These are phyloP conservation scores for Scheffersomyces lignicola DNA, from an alignment of 1,139 yeast genomes.

Conservation along the genomic window DNA sequence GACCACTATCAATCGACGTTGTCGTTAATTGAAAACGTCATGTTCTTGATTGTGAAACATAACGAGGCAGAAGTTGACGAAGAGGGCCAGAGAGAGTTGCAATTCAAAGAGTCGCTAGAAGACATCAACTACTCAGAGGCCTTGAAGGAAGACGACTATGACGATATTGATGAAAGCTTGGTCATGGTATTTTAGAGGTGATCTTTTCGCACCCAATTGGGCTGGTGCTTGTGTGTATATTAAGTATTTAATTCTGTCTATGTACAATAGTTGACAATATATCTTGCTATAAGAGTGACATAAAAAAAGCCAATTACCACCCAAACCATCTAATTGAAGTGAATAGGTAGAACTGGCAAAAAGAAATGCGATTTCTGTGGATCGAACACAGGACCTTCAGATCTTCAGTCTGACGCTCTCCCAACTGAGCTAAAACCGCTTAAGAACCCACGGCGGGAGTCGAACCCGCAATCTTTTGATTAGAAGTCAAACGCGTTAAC, in stretches of 20 bases:
- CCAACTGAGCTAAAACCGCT: slow-evolving; percentile 83
- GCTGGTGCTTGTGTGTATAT: background rate
- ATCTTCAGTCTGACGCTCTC: slow-evolving; percentile 90
- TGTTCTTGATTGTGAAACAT: slow-evolving; percentile 21
- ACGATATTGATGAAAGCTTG: slow-evolving; percentile 11
- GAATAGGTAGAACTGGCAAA: slow-evolving; percentile 10
- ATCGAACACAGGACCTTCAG: slow-evolving; percentile 60
- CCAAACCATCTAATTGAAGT: no score
- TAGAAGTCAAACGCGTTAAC: slow-evolving; percentile 19
- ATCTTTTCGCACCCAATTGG: background rate
- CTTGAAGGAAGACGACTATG: slow-evolving; percentile 22
- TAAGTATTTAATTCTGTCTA: background rate
- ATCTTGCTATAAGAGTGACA: no score
- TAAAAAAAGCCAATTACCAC: no score
- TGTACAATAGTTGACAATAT: no score
- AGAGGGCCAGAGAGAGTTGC: slow-evolving; percentile 5
- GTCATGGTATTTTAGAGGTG: slow-evolving; percentile 2
- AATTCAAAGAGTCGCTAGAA: slow-evolving; percentile 14
- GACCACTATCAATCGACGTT: slow-evolving; percentile 13
- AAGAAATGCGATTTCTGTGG: slow-evolving; percentile 49
- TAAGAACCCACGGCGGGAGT: slow-evolving; percentile 17
- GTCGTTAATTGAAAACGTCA: slow-evolving; percentile 26
- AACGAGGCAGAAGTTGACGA: slow-evolving; percentile 1
- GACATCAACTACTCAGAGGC: slow-evolving; percentile 20
- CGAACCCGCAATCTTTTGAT: slow-evolving; percentile 19